A percentile compares a stretch with the other conserved stretches of the same genome.
Conservation (phyloP, 2,329 filamentous ascomycete genomes). For the Diaporthe amygdali region DNA sequence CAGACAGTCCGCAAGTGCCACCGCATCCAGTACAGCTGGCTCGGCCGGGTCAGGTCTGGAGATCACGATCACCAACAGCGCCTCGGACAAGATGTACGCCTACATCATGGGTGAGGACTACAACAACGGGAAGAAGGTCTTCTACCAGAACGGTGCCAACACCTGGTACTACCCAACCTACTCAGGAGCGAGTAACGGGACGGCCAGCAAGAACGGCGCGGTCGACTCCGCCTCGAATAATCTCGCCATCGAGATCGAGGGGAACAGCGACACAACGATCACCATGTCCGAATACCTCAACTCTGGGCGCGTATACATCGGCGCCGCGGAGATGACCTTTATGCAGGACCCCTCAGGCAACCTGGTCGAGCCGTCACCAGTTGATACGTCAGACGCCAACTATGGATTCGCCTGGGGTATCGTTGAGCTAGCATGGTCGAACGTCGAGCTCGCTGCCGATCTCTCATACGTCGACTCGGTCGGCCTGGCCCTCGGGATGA, state of each 20-base stretch:
- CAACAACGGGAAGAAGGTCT: conserved; percentile 38
- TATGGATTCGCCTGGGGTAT: conserved; percentile 54
- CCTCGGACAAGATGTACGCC: conserved; percentile 60
- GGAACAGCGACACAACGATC: not conserved
- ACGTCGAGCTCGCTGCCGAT: conserved; percentile 49
- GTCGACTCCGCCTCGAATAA: not conserved
- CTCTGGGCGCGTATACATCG: conserved; percentile 61
- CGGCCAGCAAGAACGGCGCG: not conserved
- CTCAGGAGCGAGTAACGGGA: conserved; percentile 57
- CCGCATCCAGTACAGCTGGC: not conserved
- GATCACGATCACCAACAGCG: conserved; percentile 62
- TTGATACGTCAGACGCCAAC: conserved; percentile 64
- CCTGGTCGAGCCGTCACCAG: conserved; percentile 71
- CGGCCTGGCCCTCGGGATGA: conserved; percentile 56
- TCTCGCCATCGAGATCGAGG: not conserved
- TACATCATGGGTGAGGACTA: conserved; percentile 70
- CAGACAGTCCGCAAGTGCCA: not conserved
- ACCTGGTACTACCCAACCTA: conserved; percentile 64
- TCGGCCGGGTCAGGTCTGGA: conserved; percentile 40
- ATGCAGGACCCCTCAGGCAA: conserved; percentile 68
- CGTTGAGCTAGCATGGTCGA: conserved; percentile 52
- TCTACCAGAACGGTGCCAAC: conserved; percentile 51
- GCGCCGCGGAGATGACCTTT: conserved; percentile 61
- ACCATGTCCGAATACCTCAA: conserved; percentile 30
- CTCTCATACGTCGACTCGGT: conserved; percentile 59